A percentile compares a stretch with the other conserved stretches of the same genome.
Conservation (phyloP, 441 rosid species). For the Gossypium davidsonii region DNA sequence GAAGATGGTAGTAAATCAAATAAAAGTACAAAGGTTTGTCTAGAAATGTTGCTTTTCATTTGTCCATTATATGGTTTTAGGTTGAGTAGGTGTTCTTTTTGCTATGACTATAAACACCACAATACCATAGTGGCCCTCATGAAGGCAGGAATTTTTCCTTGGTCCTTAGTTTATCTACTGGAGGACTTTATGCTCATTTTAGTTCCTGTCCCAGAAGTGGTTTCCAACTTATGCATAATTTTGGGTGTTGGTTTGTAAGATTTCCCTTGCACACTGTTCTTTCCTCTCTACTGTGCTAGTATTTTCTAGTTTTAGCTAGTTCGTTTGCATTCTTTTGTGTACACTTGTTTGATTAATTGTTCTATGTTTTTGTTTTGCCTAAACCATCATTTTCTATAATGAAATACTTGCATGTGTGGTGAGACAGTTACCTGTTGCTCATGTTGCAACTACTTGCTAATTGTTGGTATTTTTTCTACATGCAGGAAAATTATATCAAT, state of each 20-base stretch:
- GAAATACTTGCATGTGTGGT: neutral
- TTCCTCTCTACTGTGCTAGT: neutral
- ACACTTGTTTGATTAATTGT: neutral
- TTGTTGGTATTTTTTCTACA: neutral
- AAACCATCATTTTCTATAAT: neutral
- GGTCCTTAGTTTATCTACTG: neutral
- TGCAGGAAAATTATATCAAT: constrained; percentile 93
- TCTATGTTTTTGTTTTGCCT: constrained; percentile 1
- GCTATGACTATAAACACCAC: neutral
- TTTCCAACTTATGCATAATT: neutral
- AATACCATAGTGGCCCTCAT: neutral
- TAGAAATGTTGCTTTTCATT: neutral
- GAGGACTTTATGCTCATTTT: neutral
- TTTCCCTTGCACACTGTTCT: neutral
- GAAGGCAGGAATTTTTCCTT: neutral
- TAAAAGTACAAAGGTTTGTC: neutral
- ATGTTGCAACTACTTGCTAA: neutral
- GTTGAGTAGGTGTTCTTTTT: neutral
- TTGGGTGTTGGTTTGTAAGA: neutral
- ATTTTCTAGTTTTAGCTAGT: neutral
- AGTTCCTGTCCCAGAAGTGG: neutral
- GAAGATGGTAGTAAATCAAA: neutral
- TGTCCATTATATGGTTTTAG: neutral
- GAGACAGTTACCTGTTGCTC: neutral
- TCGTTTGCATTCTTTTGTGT: neutral